These are phyloP conservation scores for Aspergillus sp. DNA, from an alignment of 2,329 filamentous ascomycete species.

Conservation along the genomic window DNA sequence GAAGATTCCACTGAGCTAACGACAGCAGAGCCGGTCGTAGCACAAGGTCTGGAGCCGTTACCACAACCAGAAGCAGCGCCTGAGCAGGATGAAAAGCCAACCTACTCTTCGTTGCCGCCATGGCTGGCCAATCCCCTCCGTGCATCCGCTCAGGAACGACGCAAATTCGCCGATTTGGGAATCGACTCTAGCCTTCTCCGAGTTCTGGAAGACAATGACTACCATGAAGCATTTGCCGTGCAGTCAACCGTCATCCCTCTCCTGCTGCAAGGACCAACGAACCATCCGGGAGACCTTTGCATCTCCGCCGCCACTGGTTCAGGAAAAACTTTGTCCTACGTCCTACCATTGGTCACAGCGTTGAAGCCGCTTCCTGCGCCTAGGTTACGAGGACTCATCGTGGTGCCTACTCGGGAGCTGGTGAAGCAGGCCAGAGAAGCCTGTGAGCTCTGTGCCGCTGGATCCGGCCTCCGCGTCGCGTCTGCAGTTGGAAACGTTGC, in stretches of 20 bases:
- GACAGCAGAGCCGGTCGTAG: constrained; percentile 34
- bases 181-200: constrained; percentile 63
- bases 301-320: constrained; percentile 93
- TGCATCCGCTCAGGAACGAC: constrained; percentile 61
- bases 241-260: constrained; percentile 80
- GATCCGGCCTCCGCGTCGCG: constrained; percentile 74
- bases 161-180: constrained; percentile 65
- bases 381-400: constrained; percentile 73
- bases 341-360: constrained; percentile 79
- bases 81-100: constrained; percentile 59
- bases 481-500: constrained; percentile 80
- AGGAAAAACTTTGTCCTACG: constrained; percentile 90
- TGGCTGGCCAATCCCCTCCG: constrained; percentile 80
- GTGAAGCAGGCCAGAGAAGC: constrained; percentile 82
- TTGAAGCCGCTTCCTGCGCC: constrained; percentile 67
- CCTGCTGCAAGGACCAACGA: constrained; percentile 65
- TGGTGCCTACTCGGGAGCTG: constrained; percentile 87
- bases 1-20: constrained; percentile 8
- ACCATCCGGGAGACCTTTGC: constrained; percentile 74
- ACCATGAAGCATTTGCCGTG: constrained; percentile 72
- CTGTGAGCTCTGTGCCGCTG: constrained; percentile 71
- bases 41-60: constrained; percentile 70
- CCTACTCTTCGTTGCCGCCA: constrained; percentile 74
- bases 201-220: constrained; percentile 67
- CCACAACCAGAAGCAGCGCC: constrained; percentile 68